Percentiles rank a stretch among this genome's conserved stretches.
phyloP scores from a whole-genome alignment of 306 rosid genomes.

The Dryas drummondii region DNA sequence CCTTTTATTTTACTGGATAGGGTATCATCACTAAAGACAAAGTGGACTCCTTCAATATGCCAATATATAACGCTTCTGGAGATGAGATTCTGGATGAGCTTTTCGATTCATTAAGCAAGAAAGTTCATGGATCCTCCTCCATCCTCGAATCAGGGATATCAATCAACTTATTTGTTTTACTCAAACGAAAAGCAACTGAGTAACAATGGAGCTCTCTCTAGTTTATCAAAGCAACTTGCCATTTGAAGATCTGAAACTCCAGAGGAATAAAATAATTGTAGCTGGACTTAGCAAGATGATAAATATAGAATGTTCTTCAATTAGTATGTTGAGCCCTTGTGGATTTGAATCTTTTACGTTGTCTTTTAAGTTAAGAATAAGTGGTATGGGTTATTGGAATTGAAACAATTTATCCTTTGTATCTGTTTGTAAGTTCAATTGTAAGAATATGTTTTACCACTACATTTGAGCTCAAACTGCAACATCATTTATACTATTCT shows the following conservation, averaged over 20 bases:
- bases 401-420: no score
- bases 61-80: constrained; percentile 16
- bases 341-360: no score
- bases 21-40: constrained; percentile 20
- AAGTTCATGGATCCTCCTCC: constrained; percentile 16
- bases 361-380: no score
- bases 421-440: no score
- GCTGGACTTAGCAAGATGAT: no score
- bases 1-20: neutral
- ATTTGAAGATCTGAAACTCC: no score
- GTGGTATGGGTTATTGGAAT: no score
- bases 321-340: neutral
- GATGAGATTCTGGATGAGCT: constrained; percentile 14
- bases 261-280: no score
- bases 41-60: constrained; percentile 25
- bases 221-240: no score
- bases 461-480: no score
- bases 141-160: neutral
- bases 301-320: neutral
- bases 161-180: constrained; percentile 13
- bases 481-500: no score
- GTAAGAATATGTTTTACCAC: no score
- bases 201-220: neutral
- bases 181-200: constrained; percentile 15
- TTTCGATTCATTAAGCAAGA: constrained; percentile 13